Conservation (phyloP, 1,139 yeast species). For the Hemisphaericaspora lyxosophila region DNA sequence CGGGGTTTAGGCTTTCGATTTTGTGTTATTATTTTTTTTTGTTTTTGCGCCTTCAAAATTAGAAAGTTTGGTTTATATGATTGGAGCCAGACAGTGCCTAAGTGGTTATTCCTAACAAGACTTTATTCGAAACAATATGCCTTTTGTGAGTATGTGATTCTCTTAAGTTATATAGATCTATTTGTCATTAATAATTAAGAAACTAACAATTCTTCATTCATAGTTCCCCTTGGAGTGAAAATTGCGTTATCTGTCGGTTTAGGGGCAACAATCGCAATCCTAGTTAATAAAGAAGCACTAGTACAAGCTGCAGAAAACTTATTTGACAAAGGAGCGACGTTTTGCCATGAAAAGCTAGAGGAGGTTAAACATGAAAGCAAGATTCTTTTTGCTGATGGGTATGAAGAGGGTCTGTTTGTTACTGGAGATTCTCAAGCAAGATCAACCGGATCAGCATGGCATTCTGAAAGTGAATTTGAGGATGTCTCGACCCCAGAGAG, state of each 20-base stretch:
- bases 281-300: constrained; percentile 33
- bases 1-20: too few relatives aligned
- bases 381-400: constrained; percentile 28
- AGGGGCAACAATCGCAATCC: constrained; percentile 40
- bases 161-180: not conserved
- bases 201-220: constrained; percentile 8
- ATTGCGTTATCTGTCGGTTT: constrained; percentile 39
- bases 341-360: constrained; percentile 29
- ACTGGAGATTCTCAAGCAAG: constrained; percentile 3
- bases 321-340: constrained; percentile 38
- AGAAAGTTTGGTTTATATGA: too few relatives aligned
- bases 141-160: constrained; percentile 4
- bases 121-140: not conserved
- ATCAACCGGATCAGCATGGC: constrained; percentile 12
- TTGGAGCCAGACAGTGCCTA: too few relatives aligned
- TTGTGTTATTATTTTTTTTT: too few relatives aligned
- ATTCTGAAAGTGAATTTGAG: constrained; percentile 14
- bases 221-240: constrained; percentile 42
- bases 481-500: constrained; percentile 28
- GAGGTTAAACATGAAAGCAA: constrained; percentile 21
- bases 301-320: constrained; percentile 33
- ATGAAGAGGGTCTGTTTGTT: constrained; percentile 25
- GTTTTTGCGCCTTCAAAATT: too few relatives aligned
- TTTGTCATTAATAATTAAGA: not conserved
- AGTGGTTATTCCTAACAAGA: not conserved